Evolutionary conservation across 2,329 filamentous ascomycete genomes (phyloP).

Genomic region (Claviceps spartinae): DNA sequence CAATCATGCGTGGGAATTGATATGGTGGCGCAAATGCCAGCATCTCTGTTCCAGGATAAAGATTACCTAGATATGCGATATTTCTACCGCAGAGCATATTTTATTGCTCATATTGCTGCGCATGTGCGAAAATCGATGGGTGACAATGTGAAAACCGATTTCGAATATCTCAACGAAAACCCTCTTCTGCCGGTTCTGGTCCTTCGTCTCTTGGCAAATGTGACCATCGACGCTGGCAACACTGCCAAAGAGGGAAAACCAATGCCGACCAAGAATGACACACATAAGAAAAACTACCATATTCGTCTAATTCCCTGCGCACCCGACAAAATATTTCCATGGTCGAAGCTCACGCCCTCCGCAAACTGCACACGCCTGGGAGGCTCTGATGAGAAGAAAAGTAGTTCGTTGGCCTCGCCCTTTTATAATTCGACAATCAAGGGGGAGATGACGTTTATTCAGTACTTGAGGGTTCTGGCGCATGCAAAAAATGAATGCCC

Average conservation of each 20-base stretch:
- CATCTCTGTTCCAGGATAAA: slow-evolving; percentile 73
- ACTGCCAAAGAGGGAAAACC: slow-evolving; percentile 6
- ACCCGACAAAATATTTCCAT: slow-evolving; percentile 54
- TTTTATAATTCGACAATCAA: slow-evolving; percentile 84
- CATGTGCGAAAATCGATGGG: slow-evolving; percentile 47
- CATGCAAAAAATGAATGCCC: slow-evolving; percentile 54
- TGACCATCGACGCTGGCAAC: slow-evolving; percentile 7
- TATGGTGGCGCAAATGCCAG: slow-evolving; percentile 77
- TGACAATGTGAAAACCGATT: slow-evolving; percentile 43
- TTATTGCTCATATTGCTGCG: slow-evolving; percentile 67
- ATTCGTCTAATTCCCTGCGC: slow-evolving; percentile 70
- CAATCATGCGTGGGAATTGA: slow-evolving; percentile 53
- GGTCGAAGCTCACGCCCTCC: slow-evolving; percentile 54
- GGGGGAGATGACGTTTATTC: slow-evolving; percentile 58
- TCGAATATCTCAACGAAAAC: slow-evolving; percentile 59
- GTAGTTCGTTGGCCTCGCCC: slow-evolving; percentile 43
- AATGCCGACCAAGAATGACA: slow-evolving; percentile 13
- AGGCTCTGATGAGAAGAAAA: slow-evolving; percentile 28
- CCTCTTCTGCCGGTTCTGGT: slow-evolving; percentile 56
- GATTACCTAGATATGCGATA: slow-evolving; percentile 88
- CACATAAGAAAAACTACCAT: slow-evolving; percentile 26
- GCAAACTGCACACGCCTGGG: slow-evolving; percentile 56
- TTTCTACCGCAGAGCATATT: slow-evolving; percentile 90
- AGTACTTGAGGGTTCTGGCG: slow-evolving; percentile 65
- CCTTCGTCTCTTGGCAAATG: slow-evolving; percentile 22